phyloP scores from a whole-genome alignment of 164 flowering plant species.

The Santalum album region DNA sequence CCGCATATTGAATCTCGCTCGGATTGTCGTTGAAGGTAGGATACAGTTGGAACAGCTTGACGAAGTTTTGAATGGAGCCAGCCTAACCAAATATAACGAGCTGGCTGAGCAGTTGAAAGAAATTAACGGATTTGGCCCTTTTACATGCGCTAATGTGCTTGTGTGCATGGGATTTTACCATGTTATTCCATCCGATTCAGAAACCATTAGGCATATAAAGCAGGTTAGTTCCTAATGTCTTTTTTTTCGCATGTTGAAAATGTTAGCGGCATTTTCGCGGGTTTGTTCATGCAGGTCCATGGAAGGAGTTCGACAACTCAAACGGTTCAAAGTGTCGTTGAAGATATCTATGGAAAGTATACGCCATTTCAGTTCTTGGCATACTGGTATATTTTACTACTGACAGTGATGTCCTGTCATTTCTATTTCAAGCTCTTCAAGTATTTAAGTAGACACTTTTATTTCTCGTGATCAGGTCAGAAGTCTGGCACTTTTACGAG shows the following conservation, averaged over 20 bases:
- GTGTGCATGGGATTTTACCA: constrained; percentile 66
- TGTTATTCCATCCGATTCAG: constrained; percentile 45
- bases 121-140: constrained; percentile 53
- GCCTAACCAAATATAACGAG: constrained; percentile 20
- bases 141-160: constrained; percentile 48
- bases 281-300: constrained; percentile 36
- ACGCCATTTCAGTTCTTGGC: constrained; percentile 54
- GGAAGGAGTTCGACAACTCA: constrained; percentile 18
- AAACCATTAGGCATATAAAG: constrained; percentile 54
- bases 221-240: no score
- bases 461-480: constrained; percentile 38
- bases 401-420: no score
- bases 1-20: constrained; percentile 42
- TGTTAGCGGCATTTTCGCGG: no score
- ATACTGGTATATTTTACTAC: constrained; percentile 33
- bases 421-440: no score
- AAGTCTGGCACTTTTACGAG: constrained; percentile 51
- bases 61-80: constrained; percentile 12
- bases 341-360: constrained; percentile 37
- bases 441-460: neutral
- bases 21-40: constrained; percentile 24
- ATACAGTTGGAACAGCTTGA: constrained; percentile 28
- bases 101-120: constrained; percentile 25
- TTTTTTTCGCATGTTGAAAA: no score
- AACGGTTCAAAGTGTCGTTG: constrained; percentile 29